Percentiles rank a stretch among this genome's conserved stretches.
These are phyloP conservation scores for Buddleja alternifolia DNA, from an alignment of 257 asterid genomes.

Conservation along the genomic window DNA sequence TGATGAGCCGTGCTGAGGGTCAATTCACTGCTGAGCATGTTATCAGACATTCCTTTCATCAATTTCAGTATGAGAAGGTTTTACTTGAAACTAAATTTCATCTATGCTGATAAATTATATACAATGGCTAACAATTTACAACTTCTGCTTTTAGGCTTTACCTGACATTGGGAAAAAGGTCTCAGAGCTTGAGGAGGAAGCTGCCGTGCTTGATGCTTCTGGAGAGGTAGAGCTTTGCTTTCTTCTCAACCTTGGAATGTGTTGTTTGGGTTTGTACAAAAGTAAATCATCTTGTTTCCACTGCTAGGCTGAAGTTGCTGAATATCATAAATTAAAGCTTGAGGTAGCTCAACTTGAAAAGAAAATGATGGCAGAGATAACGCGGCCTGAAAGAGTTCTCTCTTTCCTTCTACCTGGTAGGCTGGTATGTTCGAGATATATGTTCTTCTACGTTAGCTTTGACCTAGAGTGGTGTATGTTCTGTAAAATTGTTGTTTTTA, in stretches of 20 bases:
- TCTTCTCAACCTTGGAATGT: constrained; percentile 25
- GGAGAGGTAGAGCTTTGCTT: constrained; percentile 68
- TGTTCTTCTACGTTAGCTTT: not conserved
- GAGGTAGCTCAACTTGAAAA: constrained; percentile 79
- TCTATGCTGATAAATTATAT: constrained; percentile 17
- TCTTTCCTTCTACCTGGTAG: constrained; percentile 90
- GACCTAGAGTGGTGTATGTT: not conserved
- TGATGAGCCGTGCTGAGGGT: constrained; percentile 98
- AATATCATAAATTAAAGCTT: constrained; percentile 80
- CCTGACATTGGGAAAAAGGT: constrained; percentile 89
- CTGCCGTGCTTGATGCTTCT: constrained; percentile 84
- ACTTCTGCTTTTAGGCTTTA: constrained; percentile 62
- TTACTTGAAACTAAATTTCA: constrained; percentile 23
- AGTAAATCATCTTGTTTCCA: constrained; percentile 23
- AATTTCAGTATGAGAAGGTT: constrained; percentile 98
- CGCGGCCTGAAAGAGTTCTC: constrained; percentile 85
- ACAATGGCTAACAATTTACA: constrained; percentile 33
- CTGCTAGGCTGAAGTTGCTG: constrained; percentile 83
- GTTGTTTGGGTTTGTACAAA: constrained; percentile 5
- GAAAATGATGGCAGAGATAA: constrained; percentile 89
- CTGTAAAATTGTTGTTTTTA: not conserved
- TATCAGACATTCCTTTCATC: constrained; percentile 89
- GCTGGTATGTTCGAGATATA: constrained; percentile 63
- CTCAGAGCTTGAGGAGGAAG: constrained; percentile 87
- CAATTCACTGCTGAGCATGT: constrained; percentile 99